Percentiles rank a stretch among this genome's conserved stretches.
phyloP scores from a whole-genome alignment of 164 flowering plant species.

The Kalanchoe fedtschenkoi region DNA sequence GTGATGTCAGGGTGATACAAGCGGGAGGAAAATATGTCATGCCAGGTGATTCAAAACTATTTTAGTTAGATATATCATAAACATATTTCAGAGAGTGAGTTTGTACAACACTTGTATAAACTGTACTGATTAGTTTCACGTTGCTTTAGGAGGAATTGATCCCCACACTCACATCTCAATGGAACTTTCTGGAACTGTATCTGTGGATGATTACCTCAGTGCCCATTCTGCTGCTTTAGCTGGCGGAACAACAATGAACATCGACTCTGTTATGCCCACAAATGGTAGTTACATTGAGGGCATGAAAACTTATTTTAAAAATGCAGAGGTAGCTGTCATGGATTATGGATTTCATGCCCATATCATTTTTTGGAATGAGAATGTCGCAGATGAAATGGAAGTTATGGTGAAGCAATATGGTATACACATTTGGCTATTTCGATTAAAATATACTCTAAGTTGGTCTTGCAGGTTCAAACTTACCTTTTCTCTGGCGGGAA shows the following conservation, averaged over 20 bases:
- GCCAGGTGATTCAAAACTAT: slow-evolving; percentile 62
- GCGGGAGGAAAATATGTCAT: slow-evolving; percentile 93
- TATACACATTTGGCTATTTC: slow-evolving; percentile 15
- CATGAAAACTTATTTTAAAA: slow-evolving; percentile 49
- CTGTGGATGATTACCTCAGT: slow-evolving; percentile 87
- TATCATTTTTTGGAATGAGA: slow-evolving; percentile 82
- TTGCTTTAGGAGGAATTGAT: slow-evolving; percentile 83
- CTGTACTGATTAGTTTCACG: neutral
- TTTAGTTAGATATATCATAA: neutral
- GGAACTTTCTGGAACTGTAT: slow-evolving; percentile 67
- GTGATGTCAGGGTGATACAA: slow-evolving; percentile 72
- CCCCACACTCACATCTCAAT: slow-evolving; percentile 89
- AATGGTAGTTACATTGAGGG: slow-evolving; percentile 73
- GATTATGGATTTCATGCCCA: slow-evolving; percentile 99
- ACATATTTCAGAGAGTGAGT: too few relatives aligned
- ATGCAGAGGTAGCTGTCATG: slow-evolving; percentile 70
- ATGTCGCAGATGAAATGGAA: slow-evolving; percentile 85
- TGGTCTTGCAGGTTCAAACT: neutral
- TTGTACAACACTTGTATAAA: neutral
- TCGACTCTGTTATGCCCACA: slow-evolving; percentile 89
- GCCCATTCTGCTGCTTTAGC: slow-evolving; percentile 99
- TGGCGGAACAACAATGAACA: slow-evolving; percentile 98
- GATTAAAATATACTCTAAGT: neutral
- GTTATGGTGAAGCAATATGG: slow-evolving; percentile 91
- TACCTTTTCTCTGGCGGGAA: slow-evolving; percentile 29